These are phyloP conservation scores for Verticillium alfalfae DNA, from an alignment of 2,329 filamentous ascomycete species.

Conservation along the genomic window DNA sequence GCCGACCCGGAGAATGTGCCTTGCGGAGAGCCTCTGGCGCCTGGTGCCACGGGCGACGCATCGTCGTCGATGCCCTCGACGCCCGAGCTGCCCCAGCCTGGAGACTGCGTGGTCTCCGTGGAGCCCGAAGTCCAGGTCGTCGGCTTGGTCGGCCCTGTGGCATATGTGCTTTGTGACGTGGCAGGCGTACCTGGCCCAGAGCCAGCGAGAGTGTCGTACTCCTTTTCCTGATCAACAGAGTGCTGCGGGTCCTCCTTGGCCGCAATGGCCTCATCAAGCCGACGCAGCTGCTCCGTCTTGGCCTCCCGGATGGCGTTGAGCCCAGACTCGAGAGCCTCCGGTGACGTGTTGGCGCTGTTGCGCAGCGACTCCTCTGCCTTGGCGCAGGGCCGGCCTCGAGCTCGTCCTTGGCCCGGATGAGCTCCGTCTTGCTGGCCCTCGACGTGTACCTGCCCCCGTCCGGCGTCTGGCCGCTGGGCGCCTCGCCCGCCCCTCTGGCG, in stretches of 20 bases:
- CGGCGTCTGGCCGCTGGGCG: neutral
- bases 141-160: neutral
- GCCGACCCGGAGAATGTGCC: slow-evolving; percentile 22
- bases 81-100: neutral
- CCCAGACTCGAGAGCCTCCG: neutral
- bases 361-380: neutral
- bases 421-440: neutral
- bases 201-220: neutral
- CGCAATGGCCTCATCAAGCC: neutral
- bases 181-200: neutral
- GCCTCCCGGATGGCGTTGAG: neutral
- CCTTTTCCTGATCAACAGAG: neutral
- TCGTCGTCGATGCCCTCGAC: slow-evolving; percentile 25
- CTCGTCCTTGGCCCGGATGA: neutral
- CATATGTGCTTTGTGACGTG: neutral
- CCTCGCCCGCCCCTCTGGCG: neutral
- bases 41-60: slow-evolving; percentile 34
- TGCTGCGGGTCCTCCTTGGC: neutral
- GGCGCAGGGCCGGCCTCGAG: neutral
- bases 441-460: neutral
- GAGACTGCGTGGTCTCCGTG: neutral
- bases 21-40: slow-evolving; percentile 15
- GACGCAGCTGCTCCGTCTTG: neutral
- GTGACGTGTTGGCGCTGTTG: neutral
- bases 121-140: neutral